Conservation (phyloP, 2,329 filamentous ascomycete species). For the Cryphonectria parasitica region DNA sequence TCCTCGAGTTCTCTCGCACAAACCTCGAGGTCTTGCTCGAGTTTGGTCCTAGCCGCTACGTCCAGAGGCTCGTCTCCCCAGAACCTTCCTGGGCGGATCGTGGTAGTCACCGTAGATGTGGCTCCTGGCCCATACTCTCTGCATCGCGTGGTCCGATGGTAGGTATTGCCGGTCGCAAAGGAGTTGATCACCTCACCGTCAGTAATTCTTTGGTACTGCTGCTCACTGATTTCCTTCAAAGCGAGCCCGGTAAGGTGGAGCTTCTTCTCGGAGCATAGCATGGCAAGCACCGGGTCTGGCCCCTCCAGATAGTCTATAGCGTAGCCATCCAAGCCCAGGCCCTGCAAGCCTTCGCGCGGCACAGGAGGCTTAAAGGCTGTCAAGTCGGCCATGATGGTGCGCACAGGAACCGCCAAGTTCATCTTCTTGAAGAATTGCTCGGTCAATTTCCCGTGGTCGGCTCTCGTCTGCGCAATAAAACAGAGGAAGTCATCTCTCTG, state of each 20-base stretch:
- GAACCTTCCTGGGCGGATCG: constrained; percentile 62
- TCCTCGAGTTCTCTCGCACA: constrained; percentile 41
- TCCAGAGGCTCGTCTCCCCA: constrained; percentile 84
- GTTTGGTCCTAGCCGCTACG: constrained; percentile 61
- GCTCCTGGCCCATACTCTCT: constrained; percentile 79
- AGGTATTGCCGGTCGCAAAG: constrained; percentile 71
- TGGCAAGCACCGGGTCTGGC: constrained; percentile 80
- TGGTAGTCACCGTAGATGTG: constrained; percentile 68
- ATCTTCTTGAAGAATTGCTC: constrained; percentile 65
- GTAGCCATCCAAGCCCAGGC: constrained; percentile 76
- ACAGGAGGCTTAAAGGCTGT: constrained; percentile 60
- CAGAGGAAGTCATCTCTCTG: constrained; percentile 58
- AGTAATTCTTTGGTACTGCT: constrained; percentile 69
- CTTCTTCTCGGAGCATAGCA: constrained; percentile 77
- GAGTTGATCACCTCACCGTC: constrained; percentile 60
- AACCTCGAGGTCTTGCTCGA: constrained; percentile 58
- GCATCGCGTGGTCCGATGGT: constrained; percentile 69
- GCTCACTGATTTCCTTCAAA: constrained; percentile 64
- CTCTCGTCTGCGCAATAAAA: constrained; percentile 75
- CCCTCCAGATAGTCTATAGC: constrained; percentile 79
- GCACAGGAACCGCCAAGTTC: constrained; percentile 73
- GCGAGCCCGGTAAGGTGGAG: constrained; percentile 72
- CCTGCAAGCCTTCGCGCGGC: constrained; percentile 55
- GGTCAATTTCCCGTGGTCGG: constrained; percentile 76
- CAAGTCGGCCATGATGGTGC: constrained; percentile 61